Base-by-base conservation (phyloP, 352 stramenopile species). In the Peronospora tabacina region DNA sequence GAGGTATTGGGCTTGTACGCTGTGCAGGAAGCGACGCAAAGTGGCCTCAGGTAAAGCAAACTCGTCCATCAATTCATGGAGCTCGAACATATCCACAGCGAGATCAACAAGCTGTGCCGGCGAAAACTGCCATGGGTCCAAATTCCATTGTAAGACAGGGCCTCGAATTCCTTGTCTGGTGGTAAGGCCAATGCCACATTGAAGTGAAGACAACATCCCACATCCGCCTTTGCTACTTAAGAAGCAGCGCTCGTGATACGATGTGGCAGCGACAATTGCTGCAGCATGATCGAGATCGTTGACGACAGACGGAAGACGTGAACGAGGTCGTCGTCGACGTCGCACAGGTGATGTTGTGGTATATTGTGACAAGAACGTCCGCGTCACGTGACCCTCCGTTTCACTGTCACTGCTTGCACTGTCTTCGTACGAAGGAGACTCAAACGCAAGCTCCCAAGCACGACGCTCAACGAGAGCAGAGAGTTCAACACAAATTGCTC, bases 291-390 rank as follows among this genome's bases (percentile, higher is more conserved):
- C 58, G 8, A 62, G 57, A 17, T 69, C 63, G 43, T 37, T 72
- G 1, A 66, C 38, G 6, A 54, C 45, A 5, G 61, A 70, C 11
- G 61, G 52, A 10, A 66, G 44, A 30, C 57, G 61, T 5, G 61
- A 70, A 6, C 61, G 61, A 38, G 61, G 48, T 13, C 61, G 56
- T 7, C 56, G 57, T 29, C 57, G 61, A 28, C 61, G 56, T 41
- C 52, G 56, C 6, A 65, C 46, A 9, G 66, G 73, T 24, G 73
- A 77, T 1, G 71, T 72, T 2, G 72, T 75, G 5, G 74, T 87
- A 54, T 85, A 90, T 47, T 90, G 78, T 28, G 78, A 84, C 30
- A 90, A 47, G 50, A 87, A 90, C 8, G 71, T 80, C 35, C 71
- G 72, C 17, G 76, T 87, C 37, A 82, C 68, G 22, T 82, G 61